Conservation (phyloP, 768 basidiomycete genomes). For the Psilocybe cubensis region DNA sequence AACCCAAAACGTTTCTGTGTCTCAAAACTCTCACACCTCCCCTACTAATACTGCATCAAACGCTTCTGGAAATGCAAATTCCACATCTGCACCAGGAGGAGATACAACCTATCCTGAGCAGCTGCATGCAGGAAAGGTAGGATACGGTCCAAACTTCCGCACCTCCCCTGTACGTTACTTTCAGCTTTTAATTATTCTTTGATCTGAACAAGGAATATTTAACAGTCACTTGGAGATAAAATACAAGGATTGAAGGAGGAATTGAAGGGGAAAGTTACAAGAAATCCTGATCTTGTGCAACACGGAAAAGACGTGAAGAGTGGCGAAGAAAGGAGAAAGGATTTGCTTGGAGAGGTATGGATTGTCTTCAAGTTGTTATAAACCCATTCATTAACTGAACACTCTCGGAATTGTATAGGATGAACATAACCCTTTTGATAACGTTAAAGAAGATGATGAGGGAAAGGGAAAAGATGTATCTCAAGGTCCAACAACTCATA, state of each 20-base stretch:
- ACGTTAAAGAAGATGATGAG: constrained; percentile 13
- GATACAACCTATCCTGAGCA: constrained; percentile 39
- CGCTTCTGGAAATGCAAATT: background rate
- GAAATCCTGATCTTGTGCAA: constrained; percentile 26
- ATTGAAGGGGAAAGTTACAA: constrained; percentile 29
- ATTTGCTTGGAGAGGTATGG: constrained; percentile 27
- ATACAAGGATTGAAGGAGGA: constrained; percentile 28
- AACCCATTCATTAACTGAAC: too few relatives aligned
- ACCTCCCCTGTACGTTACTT: constrained; percentile 33
- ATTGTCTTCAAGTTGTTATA: background rate
- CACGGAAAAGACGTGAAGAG: constrained; percentile 27
- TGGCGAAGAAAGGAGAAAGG: constrained; percentile 28
- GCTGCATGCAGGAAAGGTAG: constrained; percentile 46
- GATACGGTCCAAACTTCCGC: constrained; percentile 45
- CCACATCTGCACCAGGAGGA: background rate
- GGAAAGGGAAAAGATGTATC: background rate
- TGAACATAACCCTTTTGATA: constrained; percentile 26
- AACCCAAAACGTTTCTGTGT: constrained; percentile 7
- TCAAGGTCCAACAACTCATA: background rate
- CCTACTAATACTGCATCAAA: constrained; percentile 7
- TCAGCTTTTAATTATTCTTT: background rate
- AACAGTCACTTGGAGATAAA: constrained; percentile 29
- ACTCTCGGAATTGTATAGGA: too few relatives aligned
- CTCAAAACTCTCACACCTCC: constrained; percentile 1
- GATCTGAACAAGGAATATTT: background rate